phyloP scores from a whole-genome alignment of 1,139 yeast genomes.

The Suhomyces chickasaworum region DNA sequence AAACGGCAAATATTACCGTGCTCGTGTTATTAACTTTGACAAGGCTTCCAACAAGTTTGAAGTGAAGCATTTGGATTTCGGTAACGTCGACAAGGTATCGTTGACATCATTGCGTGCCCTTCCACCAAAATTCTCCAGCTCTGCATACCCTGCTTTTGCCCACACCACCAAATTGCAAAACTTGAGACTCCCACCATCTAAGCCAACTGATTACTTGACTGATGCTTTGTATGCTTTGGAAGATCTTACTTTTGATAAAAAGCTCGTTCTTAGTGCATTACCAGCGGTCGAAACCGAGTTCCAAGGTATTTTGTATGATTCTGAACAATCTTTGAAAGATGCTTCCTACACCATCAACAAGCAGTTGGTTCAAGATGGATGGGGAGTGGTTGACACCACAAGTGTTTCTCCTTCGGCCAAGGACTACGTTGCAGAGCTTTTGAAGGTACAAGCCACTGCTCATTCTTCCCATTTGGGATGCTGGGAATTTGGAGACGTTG shows the following conservation, averaged over 20 bases:
- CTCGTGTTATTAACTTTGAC: conserved; percentile 54
- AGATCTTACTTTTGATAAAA: conserved; percentile 55
- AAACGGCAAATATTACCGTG: conserved; percentile 63
- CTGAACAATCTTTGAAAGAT: conserved; percentile 58
- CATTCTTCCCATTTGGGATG: conserved; percentile 61
- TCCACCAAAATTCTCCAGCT: conserved; percentile 52
- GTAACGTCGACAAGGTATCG: conserved; percentile 55
- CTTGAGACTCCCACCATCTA: conserved; percentile 60
- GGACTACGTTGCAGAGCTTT: conserved; percentile 41
- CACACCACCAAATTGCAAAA: conserved; percentile 57
- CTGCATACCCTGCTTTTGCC: conserved; percentile 56
- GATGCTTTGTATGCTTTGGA: conserved; percentile 62
- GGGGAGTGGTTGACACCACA: conserved; percentile 58
- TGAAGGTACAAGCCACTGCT: conserved; percentile 50
- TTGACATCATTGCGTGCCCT: conserved; percentile 52
- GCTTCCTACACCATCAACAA: conserved; percentile 64
- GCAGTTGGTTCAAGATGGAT: conserved; percentile 63
- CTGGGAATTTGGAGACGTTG: conserved; percentile 82
- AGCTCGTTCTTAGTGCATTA: conserved; percentile 59
- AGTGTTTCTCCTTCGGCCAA: conserved; percentile 36
- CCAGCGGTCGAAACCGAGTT: conserved; percentile 46
- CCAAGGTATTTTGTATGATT: conserved; percentile 60
- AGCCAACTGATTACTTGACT: conserved; percentile 58
- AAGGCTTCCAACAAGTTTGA: conserved; percentile 47
- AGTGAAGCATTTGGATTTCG: conserved; percentile 68